Evolutionary conservation across 108 stramenopile species (phyloP), one percentile per base, ranked within the genome.

Genomic region (Asterionellopsis glacialis): DNA sequence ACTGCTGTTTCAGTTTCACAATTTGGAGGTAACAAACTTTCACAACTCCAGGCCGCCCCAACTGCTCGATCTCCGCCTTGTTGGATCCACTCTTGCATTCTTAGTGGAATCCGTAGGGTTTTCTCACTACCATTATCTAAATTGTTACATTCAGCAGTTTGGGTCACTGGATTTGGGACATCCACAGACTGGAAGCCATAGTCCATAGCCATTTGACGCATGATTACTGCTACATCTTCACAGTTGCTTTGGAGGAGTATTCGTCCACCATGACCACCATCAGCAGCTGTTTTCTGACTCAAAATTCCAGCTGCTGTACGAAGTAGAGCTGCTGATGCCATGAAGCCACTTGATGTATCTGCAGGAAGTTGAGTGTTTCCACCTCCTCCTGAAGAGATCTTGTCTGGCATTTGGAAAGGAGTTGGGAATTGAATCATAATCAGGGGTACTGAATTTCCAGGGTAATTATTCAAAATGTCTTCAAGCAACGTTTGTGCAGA

Each of bases 221-320:
- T 91, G 44, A 63, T 55, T 2, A 91, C 71, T 26, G 85, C 85
- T 11, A 91, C 90, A 74, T 91, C 90, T 61, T 91, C 90, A 42
- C 80, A 82, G 48, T 91, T 91, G 49, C 76, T 78, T 69, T 91
- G 90, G 10, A 91, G 45, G 0, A 87, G 43, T 21, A 91, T 41
- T 18, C 41, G 45, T 43, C 87, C 83, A 33, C 33, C 33, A 33
- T 33, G 2, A 7, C 33, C 33, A 33, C 2, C 33, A 7, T 7
- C 7, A 7, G 33, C 33, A 33, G 2, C 7, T 45, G 58, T 47
- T 43, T 41, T 33, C 14, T 13, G 24, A 11, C 3, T n/a, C 22
- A 72, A 48, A 39, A 33, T 26, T 42, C 0, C 57, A 24, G 15
- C 48, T 11, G 64, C 66, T 23, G 33, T 41, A 44, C 63, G 62